A percentile compares a stretch with the other conserved stretches of the same genome.
Evolutionary conservation across 108 stramenopile genomes (phyloP).

Genomic region (Seminavis robusta): DNA sequence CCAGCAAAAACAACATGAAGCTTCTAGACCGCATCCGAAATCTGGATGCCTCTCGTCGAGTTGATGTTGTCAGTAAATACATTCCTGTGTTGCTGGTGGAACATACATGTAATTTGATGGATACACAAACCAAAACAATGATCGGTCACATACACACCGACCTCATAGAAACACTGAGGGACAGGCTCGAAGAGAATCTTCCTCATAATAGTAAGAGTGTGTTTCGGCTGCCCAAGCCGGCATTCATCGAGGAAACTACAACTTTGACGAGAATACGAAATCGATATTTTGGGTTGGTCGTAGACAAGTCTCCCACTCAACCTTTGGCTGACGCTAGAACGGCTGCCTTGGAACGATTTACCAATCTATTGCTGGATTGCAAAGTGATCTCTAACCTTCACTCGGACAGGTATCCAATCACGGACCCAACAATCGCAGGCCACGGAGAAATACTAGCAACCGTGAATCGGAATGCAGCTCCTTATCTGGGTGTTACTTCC

Average conservation of each 20-base stretch:
- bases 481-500: constrained; percentile 30
- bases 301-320: not conserved
- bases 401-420: constrained; percentile 6
- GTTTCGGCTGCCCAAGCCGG: not conserved
- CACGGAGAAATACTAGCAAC: not conserved
- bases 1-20: not conserved
- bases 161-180: not conserved
- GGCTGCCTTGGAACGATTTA: constrained; percentile 1
- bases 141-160: constrained; percentile 4
- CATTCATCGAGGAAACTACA: not conserved
- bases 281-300: not conserved
- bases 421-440: not conserved
- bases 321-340: not conserved
- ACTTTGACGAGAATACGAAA: too few relatives aligned
- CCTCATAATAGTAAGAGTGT: not conserved
- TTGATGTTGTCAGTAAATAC: constrained; percentile 5
- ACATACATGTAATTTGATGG: not conserved
- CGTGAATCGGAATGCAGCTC: constrained; percentile 25
- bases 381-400: constrained; percentile 6
- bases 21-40: constrained; percentile 6
- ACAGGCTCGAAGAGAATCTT: not conserved
- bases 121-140: not conserved
- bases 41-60: constrained; percentile 10
- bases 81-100: constrained; percentile 4
- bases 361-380: constrained; percentile 1